A percentile compares a stretch with the other conserved stretches of the same genome.
These are phyloP conservation scores for Zoysia matrella DNA, from an alignment of 202 grass and related monocot species.

Conservation along the genomic window DNA sequence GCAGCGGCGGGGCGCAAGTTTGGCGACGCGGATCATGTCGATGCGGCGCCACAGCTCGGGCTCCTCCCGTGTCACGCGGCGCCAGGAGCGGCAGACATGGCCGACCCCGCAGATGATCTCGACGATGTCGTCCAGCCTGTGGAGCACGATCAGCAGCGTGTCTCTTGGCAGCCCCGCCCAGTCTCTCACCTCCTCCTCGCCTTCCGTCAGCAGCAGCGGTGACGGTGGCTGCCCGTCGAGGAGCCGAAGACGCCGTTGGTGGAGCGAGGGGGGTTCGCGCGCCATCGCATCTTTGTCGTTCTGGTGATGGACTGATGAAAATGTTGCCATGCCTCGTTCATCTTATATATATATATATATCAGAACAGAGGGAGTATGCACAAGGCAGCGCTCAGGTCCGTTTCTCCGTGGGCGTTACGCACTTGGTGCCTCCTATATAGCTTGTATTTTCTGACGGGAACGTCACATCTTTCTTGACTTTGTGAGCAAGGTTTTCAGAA, in stretches of 20 bases:
- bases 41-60: constrained; percentile 28
- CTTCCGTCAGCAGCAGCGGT: neutral
- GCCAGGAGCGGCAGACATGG: constrained; percentile 25
- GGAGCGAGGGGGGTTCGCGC: neutral
- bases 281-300: neutral
- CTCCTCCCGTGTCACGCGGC: neutral
- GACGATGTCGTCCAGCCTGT: neutral
- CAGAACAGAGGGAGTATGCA: too few species aligned
- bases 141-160: constrained; percentile 19
- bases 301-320: too few species aligned
- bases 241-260: neutral
- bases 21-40: neutral
- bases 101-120: neutral
- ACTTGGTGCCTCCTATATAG: too few species aligned
- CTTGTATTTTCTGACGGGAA: too few species aligned
- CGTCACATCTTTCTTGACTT: too few species aligned
- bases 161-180: constrained; percentile 29
- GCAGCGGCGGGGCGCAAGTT: neutral
- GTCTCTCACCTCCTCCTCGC: neutral
- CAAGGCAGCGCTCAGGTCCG: too few species aligned
- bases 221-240: neutral
- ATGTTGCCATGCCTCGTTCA: neutral
- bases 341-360: neutral
- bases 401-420: too few species aligned
- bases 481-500: too few species aligned